Conservation (phyloP, 805 yeast genomes). For the Saccharomycopsis vini region DNA sequence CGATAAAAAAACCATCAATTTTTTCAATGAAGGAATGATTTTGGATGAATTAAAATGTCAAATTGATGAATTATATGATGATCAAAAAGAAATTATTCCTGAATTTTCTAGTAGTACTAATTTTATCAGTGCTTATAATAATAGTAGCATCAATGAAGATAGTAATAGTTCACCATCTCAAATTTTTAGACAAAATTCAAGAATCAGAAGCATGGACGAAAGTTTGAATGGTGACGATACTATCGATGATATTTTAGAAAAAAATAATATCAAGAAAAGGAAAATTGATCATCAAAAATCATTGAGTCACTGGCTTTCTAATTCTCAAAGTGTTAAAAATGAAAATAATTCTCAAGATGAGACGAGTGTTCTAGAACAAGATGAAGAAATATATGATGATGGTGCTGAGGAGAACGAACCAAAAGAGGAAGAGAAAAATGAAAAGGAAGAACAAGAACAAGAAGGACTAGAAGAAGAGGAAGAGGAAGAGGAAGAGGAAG, state of each 20-base stretch:
- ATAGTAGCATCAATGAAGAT: too few species aligned
- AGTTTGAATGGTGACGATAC: conserved; percentile 2
- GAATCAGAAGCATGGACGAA: not conserved
- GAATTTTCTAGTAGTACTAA: too few species aligned
- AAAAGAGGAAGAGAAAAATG: conserved; percentile 6
- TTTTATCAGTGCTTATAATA: conserved; percentile 8
- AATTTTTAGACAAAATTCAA: not conserved
- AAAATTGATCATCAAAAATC: too few species aligned
- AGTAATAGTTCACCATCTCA: not conserved
- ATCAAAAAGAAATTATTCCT: conserved; percentile 30
- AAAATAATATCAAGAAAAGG: too few species aligned
- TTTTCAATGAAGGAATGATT: conserved; percentile 47
- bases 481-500: not conserved
- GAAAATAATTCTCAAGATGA: not conserved
- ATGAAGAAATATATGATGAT: conserved; percentile 1
- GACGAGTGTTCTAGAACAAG: not conserved
- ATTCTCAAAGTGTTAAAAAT: not conserved
- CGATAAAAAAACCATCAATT: conserved; percentile 66
- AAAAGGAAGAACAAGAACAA: conserved; percentile 2
- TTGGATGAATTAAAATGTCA: conserved; percentile 6
- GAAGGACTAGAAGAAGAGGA: conserved; percentile 9
- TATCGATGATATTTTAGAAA: too few species aligned
- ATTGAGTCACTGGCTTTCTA: too few species aligned
- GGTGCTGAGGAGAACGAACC: conserved; percentile 13
- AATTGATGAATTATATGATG: conserved; percentile 6